These are phyloP conservation scores for Backusella circina DNA, from an alignment of 192 early-diverging fungal genomes.

Conservation along the genomic window DNA sequence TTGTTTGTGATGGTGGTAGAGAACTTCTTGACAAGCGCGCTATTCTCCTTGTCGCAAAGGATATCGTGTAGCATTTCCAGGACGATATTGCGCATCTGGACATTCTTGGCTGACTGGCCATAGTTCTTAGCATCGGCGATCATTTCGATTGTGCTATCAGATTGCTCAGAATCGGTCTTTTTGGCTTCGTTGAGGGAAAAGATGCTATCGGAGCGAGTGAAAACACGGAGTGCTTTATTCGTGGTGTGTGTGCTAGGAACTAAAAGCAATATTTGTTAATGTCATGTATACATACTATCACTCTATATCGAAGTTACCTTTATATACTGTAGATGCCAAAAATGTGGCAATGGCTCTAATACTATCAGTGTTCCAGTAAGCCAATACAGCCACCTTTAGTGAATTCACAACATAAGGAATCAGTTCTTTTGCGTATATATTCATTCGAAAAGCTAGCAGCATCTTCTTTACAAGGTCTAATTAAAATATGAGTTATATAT, in stretches of 20 bases:
- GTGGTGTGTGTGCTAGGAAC: not conserved
- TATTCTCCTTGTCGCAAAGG: conserved; percentile 44
- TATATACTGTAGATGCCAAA: conserved; percentile 55
- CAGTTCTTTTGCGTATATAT: conserved; percentile 49
- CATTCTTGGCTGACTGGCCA: not conserved
- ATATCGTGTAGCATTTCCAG: conserved; percentile 67
- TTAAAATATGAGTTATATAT: not conserved
- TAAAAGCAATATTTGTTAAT: not conserved
- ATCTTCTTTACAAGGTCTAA: conserved; percentile 62
- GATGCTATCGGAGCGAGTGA: not conserved
- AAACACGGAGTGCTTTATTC: not conserved
- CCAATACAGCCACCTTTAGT: conserved; percentile 49
- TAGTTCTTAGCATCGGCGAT: not conserved
- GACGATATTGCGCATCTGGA: conserved; percentile 37
- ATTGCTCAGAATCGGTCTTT: not conserved
- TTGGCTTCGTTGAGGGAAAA: not conserved
- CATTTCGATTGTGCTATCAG: not conserved
- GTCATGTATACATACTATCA: not conserved
- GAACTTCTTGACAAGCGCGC: conserved; percentile 46
- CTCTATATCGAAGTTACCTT: conserved; percentile 31
- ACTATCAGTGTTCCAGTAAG: conserved; percentile 54
- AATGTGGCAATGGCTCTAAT: conserved; percentile 59
- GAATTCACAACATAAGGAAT: conserved; percentile 49
- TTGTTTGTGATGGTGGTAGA: conserved; percentile 53
- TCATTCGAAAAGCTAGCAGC: conserved; percentile 52